Conservation (phyloP, 2,329 filamentous ascomycete genomes). For the Teratosphaeria viscida region DNA sequence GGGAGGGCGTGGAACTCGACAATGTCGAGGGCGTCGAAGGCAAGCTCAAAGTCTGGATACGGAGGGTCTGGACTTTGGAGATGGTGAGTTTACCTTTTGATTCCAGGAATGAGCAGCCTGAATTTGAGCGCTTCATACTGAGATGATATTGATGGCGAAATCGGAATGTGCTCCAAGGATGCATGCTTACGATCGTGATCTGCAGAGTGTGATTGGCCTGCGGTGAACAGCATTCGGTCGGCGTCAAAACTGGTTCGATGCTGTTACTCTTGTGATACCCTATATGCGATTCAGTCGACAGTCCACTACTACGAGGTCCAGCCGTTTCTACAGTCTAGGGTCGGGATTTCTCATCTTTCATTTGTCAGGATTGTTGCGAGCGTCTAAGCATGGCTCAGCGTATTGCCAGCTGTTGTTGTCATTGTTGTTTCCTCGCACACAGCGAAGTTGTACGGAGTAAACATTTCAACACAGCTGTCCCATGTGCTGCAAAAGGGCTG, state of each 20-base stretch:
- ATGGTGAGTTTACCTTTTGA: slow-evolving; percentile 51
- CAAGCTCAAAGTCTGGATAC: slow-evolving; percentile 94
- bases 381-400: background rate
- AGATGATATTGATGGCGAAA: background rate
- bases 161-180: background rate
- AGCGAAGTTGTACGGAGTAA: background rate
- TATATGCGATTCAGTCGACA: background rate
- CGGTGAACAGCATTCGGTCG: slow-evolving; percentile 8
- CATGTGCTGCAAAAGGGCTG: background rate
- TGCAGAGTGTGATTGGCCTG: slow-evolving; percentile 23
- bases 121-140: background rate
- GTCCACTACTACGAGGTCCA: background rate
- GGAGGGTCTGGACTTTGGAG: slow-evolving; percentile 95
- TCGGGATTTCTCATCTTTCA: background rate
- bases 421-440: background rate
- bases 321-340: background rate
- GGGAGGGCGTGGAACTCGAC: slow-evolving; percentile 91
- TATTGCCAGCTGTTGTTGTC: background rate
- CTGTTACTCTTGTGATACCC: background rate
- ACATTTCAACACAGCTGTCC: background rate
- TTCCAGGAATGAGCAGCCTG: background rate
- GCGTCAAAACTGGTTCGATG: background rate
- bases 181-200: background rate
- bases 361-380: background rate
- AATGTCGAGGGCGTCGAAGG: slow-evolving; percentile 84